Evolutionary conservation across 805 yeast genomes (phyloP).

Genomic region (Pichia deserticola): DNA sequence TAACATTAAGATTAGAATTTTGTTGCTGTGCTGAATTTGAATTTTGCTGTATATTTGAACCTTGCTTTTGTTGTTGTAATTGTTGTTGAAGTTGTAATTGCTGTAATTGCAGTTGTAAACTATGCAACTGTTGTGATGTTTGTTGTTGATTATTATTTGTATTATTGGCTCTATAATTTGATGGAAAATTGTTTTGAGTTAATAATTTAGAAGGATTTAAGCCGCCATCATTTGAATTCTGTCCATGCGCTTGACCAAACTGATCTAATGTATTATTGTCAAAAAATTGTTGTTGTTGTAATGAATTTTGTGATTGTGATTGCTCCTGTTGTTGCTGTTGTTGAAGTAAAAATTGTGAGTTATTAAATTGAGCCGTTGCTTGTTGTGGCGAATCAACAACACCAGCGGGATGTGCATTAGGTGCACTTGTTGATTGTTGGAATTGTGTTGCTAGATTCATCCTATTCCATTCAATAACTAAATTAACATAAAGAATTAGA

Average conservation of each 20-base stretch:
- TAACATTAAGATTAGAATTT: constrained; percentile 10
- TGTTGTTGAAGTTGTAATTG: constrained; percentile 19
- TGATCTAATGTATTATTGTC: constrained; percentile 1
- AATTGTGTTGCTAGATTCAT: constrained; percentile 15
- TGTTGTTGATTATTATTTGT: constrained; percentile 22
- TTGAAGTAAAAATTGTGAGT: constrained; percentile 9
- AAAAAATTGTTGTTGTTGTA: neutral
- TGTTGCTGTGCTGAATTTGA: constrained; percentile 13
- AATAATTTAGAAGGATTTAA: constrained; percentile 30
- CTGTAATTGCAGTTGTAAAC: constrained; percentile 20
- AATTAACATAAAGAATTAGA: too few species aligned
- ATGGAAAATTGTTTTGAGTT: constrained; percentile 33
- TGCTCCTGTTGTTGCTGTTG: constrained; percentile 6
- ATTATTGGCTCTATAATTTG: constrained; percentile 18
- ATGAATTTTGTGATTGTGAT: neutral
- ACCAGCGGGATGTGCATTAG: constrained; percentile 1
- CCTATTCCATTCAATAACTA: too few species aligned
- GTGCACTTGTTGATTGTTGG: constrained; percentile 8
- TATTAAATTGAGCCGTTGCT: constrained; percentile 2
- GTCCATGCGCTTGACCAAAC: neutral
- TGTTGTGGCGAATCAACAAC: constrained; percentile 4
- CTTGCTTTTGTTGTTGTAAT: constrained; percentile 12
- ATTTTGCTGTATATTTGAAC: constrained; percentile 16
- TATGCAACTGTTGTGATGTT: constrained; percentile 18
- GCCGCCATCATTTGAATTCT: constrained; percentile 14